Evolutionary conservation across 345 rosid genomes (phyloP), one percentile per base, ranked within the genome.

Genomic region (Salix arbutifolia): DNA sequence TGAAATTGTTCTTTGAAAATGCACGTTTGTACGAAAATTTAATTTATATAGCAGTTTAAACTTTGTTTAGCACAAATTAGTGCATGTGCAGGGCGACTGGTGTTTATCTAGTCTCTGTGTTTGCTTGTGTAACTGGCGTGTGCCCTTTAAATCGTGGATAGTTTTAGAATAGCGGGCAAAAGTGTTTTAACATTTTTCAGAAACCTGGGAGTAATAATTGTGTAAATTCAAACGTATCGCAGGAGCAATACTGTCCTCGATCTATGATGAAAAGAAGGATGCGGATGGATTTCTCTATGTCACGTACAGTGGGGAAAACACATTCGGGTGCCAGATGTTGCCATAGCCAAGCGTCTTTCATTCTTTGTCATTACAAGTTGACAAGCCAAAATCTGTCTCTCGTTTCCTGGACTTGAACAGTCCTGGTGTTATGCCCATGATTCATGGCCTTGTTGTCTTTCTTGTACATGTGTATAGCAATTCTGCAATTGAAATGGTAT

Each of bases 271-370:
- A 71, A 90, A 93, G 83, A 90, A 89, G 78, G 96, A 93, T 65
- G 93, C 84, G 67, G 97, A 93, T 60, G 97, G 94, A 53, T 93
- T 93, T 83, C 89, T 93, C 58, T 91, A 93, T 68, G 90, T 91
- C 68, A 87, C 94, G 25, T 93, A 93, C 88, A 91, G 94, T 35
- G 97, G 97, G 21, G 97, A 91, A 80, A 93, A 93, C 84, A 89
- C 94, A 28, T 93, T 93, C 67, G 97, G 97, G 72, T 76, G 42
- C 69, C 26, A 33, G 65, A 50, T 69, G 46, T 65, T 61, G 70
- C 74, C 28, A 16, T 66, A 56, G 46, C 69, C 38, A 61, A 67
- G 33, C 52, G 6, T 8, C 48, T 50, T 60, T 53, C 42, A 61
- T 10, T 31, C 68, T 65, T 9, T 73, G 18, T 58, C 28, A 25